Base-by-base conservation (phyloP, 192 early-diverging fungal genomes). In the Rhizophagus sp. region DNA sequence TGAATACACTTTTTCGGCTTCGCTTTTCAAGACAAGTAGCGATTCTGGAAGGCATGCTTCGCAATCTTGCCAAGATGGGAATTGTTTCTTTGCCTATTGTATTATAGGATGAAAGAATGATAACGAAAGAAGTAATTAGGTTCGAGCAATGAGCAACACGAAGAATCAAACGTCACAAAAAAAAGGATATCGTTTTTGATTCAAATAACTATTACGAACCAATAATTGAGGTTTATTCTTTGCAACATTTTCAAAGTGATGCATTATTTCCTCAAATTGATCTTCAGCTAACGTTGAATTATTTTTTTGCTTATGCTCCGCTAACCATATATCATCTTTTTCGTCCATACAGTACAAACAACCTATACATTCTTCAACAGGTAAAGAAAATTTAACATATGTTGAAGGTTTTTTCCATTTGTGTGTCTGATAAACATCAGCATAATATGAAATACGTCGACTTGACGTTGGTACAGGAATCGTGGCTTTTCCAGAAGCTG, bases 401-500 rank as follows among this genome's bases (percentile, higher is more conserved):
- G 92, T 90, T 25, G 90, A 91, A 10, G 97, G 94, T 34, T 92
- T 90, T 41, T 88, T 83, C 83, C 92, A 98, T 39, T 72, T 84
- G 17, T 86, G 87, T 41, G 76, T 86, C 49, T 86, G 84, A 73
- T 98, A 97, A 76, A 92, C 90, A 62, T 86, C 82, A 12, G 88
- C 86, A 78, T 94, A 97, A 12, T 93, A 89, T 33, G 86, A 85
- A 19, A 95, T 87, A 47, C 85, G 83, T 33, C 84, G 81, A 30
- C 93, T 94, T 24, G 98, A 97, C 87, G 97, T 95, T 7, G 98
- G 98, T 1, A 95, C 11, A 89, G 11, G 90, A 13, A 92, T 90
- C 4, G 96, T 99, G 97, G 83, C 96, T 94, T 87, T 99, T 95
- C 94, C 96, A 24, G 93, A 95, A 91, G 96, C 96, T 75, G 98